Conservation (phyloP, 1,284 basidiomycete genomes). For the Cystobasidiaceae sp. region DNA sequence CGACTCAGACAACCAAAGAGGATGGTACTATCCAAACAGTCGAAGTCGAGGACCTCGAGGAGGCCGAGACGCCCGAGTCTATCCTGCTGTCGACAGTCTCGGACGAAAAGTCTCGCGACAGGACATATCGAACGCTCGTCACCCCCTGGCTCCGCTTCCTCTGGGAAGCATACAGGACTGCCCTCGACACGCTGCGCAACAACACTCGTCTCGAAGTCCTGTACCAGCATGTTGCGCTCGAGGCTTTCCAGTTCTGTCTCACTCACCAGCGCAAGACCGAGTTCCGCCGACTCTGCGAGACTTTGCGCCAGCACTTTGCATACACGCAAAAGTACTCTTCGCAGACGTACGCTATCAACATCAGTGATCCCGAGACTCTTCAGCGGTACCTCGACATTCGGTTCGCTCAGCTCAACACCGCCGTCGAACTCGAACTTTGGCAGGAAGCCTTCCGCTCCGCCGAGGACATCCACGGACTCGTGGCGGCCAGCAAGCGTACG, state of each 20-base stretch:
- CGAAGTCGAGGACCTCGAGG: slow-evolving; percentile 51
- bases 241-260: slow-evolving; percentile 95
- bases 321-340: slow-evolving; percentile 95
- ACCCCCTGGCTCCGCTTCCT: slow-evolving; percentile 97
- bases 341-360: slow-evolving; percentile 95
- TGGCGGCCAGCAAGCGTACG: slow-evolving; percentile 63
- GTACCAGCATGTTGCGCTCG: slow-evolving; percentile 96
- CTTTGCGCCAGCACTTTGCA: slow-evolving; percentile 86
- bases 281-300: slow-evolving; percentile 95
- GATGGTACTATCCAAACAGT: slow-evolving; percentile 32
- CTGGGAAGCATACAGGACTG: slow-evolving; percentile 97
- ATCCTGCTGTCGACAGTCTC: slow-evolving; percentile 82
- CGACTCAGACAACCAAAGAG: slow-evolving; percentile 18
- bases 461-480: slow-evolving; percentile 94
- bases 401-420: slow-evolving; percentile 95
- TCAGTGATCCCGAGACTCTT: slow-evolving; percentile 91
- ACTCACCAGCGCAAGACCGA: slow-evolving; percentile 93
- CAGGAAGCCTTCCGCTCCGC: slow-evolving; percentile 98
- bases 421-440: slow-evolving; percentile 98
- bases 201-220: slow-evolving; percentile 89
- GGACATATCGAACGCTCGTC: slow-evolving; percentile 90
- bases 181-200: slow-evolving; percentile 93
- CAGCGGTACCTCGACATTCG: slow-evolving; percentile 97
- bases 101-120: slow-evolving; percentile 86
- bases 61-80: slow-evolving; percentile 82